These are phyloP conservation scores for Mycena kentingensis DNA, from an alignment of 768 basidiomycete genomes.

Conservation along the genomic window DNA sequence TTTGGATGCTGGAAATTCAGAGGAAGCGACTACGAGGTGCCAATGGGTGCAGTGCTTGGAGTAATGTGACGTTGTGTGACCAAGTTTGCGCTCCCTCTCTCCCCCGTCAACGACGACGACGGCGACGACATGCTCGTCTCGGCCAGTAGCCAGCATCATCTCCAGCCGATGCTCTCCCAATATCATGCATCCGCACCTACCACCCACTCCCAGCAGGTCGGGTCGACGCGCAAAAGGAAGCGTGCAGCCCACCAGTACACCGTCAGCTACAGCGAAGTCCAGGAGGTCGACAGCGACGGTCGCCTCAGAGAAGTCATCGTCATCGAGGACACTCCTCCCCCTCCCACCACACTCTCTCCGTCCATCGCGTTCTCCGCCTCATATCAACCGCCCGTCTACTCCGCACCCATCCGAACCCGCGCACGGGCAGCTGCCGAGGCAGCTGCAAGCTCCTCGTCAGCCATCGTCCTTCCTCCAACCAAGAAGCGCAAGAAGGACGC, in stretches of 20 bases:
- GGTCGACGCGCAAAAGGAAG: constrained; percentile 75
- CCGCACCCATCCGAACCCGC: constrained; percentile 79
- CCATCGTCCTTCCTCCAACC: constrained; percentile 65
- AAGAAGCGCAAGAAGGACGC: constrained; percentile 86
- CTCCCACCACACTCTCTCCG: constrained; percentile 71
- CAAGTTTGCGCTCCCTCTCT: too few relatives aligned
- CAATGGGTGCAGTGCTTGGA: not conserved
- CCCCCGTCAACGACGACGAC: constrained; percentile 50
- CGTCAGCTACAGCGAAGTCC: constrained; percentile 85
- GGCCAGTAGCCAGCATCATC: constrained; percentile 68
- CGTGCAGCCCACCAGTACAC: constrained; percentile 78
- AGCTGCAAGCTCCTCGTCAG: constrained; percentile 67
- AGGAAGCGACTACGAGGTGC: too few relatives aligned
- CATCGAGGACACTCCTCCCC: constrained; percentile 89
- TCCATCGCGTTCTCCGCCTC: constrained; percentile 76
- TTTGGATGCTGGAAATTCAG: too few relatives aligned
- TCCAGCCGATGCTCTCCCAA: constrained; percentile 64
- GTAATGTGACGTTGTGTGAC: not conserved
- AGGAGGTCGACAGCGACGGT: constrained; percentile 81
- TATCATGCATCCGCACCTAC: constrained; percentile 66
- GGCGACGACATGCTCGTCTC: constrained; percentile 69
- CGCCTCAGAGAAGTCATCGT: constrained; percentile 84
- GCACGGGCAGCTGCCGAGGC: constrained; percentile 87
- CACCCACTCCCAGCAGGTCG: constrained; percentile 72
- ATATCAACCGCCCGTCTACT: constrained; percentile 75